A percentile compares a stretch with the other conserved stretches of the same genome.
These are phyloP conservation scores for Aureobasidium uvarum DNA, from an alignment of 2,329 filamentous ascomycete genomes.

Conservation along the genomic window DNA sequence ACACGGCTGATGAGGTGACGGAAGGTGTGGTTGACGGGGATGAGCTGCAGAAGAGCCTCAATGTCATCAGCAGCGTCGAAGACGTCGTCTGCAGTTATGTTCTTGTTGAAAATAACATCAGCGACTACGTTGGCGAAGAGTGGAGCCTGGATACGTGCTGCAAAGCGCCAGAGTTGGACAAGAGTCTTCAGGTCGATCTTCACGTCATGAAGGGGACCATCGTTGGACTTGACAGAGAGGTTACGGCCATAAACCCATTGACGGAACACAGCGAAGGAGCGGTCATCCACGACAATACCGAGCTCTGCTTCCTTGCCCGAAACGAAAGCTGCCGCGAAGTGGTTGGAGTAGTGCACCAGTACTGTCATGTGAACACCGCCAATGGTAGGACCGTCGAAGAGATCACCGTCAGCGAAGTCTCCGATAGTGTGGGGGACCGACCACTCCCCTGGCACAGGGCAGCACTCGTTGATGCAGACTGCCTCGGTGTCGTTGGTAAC, in stretches of 20 bases:
- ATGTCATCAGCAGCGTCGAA: slow-evolving; percentile 7
- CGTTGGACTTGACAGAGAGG: not conserved
- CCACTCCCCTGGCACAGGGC: slow-evolving; percentile 2
- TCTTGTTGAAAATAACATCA: not conserved
- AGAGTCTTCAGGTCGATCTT: slow-evolving; percentile 7
- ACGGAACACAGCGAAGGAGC: not conserved
- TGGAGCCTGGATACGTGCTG: slow-evolving; percentile 15
- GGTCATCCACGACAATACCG: not conserved
- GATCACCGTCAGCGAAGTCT: not conserved
- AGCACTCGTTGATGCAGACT: not conserved
- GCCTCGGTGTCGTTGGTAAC: not conserved
- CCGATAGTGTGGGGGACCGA: not conserved
- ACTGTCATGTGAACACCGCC: not conserved
- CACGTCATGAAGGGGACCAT: not conserved
- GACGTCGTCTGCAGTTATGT: not conserved
- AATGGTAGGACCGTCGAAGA: not conserved
- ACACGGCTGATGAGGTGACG: not conserved
- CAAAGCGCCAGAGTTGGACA: slow-evolving; percentile 18
- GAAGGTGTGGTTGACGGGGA: not conserved
- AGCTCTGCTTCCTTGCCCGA: not conserved
- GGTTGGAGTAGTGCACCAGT: not conserved
- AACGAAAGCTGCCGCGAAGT: not conserved
- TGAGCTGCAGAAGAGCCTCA: not conserved
- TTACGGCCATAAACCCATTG: slow-evolving; percentile 4
- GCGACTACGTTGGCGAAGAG: slow-evolving; percentile 10